These are phyloP conservation scores for Phialocephala subalpina DNA, from an alignment of 2,329 filamentous ascomycete species.

Conservation along the genomic window DNA sequence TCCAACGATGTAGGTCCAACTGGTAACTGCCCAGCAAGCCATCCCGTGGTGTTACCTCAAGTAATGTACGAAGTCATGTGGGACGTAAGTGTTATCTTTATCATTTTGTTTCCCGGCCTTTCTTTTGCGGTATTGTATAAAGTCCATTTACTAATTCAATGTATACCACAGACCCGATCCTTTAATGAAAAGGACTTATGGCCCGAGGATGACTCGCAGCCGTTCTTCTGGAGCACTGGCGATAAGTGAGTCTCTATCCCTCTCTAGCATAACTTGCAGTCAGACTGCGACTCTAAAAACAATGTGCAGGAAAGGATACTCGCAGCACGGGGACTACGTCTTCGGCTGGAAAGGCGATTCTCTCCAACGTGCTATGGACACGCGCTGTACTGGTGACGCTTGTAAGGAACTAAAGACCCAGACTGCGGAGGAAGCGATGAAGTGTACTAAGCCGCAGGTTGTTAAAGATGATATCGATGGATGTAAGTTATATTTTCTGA, in stretches of 20 bases:
- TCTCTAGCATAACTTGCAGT: neutral
- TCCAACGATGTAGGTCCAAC: conserved; percentile 29
- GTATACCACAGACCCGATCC: neutral
- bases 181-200: conserved; percentile 2
- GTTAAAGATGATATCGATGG: conserved; percentile 59
- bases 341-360: conserved; percentile 64
- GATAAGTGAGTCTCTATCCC: neutral
- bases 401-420: conserved; percentile 54
- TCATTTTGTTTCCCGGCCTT: neutral
- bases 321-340: conserved; percentile 64
- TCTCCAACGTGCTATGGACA: conserved; percentile 58
- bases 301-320: conserved; percentile 49
- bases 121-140: neutral
- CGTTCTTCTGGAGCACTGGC: conserved; percentile 8
- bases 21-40: conserved; percentile 38
- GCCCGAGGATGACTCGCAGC: neutral
- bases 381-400: conserved; percentile 77
- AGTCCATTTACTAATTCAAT: conserved; percentile 5
- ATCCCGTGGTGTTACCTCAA: conserved; percentile 55
- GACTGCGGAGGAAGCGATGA: conserved; percentile 53
- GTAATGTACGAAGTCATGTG: conserved; percentile 59
- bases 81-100: conserved; percentile 46
- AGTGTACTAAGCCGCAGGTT: conserved; percentile 55
- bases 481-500: conserved; percentile 45
- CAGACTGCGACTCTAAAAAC: neutral